phyloP scores from a whole-genome alignment of 129 eudicot species.

The Centella asiatica region DNA sequence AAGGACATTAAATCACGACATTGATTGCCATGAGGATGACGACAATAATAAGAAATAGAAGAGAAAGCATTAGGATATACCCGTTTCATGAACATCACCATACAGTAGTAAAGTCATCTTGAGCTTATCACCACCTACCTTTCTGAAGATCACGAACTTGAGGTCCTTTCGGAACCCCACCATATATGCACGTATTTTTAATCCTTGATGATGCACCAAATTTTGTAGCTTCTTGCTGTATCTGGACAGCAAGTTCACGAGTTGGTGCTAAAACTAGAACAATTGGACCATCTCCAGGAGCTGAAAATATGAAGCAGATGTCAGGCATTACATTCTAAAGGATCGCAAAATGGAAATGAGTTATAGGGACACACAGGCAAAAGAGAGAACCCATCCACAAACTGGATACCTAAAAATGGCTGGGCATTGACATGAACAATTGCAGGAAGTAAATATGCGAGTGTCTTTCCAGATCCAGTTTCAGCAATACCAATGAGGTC shows the following conservation, averaged over 20 bases:
- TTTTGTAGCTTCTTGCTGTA: slow-evolving; percentile 95
- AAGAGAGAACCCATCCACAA: background rate
- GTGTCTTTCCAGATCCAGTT: slow-evolving; percentile 99
- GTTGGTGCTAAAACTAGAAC: slow-evolving; percentile 98
- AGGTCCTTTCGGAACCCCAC: slow-evolving; percentile 99
- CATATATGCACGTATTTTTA: slow-evolving; percentile 96
- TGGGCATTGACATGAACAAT: slow-evolving; percentile 98
- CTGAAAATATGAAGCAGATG: slow-evolving; percentile 24
- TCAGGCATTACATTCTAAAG: background rate
- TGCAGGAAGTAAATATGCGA: slow-evolving; percentile 83
- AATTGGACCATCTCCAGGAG: slow-evolving; percentile 97
- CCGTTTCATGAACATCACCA: slow-evolving; percentile 88
- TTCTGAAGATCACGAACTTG: slow-evolving; percentile 99
- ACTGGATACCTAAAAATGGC: slow-evolving; percentile 65
- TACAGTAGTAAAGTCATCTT: slow-evolving; percentile 96
- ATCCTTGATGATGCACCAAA: slow-evolving; percentile 97
- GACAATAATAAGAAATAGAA: slow-evolving; percentile 17
- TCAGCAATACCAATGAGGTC: slow-evolving; percentile 99
- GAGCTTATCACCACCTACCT: slow-evolving; percentile 99
- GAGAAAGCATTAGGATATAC: slow-evolving; percentile 66
- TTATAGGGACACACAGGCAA: background rate
- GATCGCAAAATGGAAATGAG: background rate
- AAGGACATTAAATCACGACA: slow-evolving; percentile 6
- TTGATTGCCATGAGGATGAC: slow-evolving; percentile 1
- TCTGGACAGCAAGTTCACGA: slow-evolving; percentile 98